Conservation (phyloP, 2,329 filamentous ascomycete species). For the Fusarium kyushuense region DNA sequence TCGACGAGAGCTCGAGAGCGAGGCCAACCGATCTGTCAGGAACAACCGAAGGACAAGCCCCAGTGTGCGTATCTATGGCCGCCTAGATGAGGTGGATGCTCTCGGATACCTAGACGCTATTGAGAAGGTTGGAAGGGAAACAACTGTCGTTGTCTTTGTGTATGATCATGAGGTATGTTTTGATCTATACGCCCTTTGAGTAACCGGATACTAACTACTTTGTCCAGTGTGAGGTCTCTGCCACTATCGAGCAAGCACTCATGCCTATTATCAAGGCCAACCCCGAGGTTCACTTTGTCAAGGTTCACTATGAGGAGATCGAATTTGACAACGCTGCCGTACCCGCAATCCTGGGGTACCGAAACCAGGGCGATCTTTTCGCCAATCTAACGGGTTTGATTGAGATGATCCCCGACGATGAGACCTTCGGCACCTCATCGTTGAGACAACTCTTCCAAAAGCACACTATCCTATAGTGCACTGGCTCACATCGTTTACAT, state of each 20-base stretch:
- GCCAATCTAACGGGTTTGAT: slow-evolving; percentile 89
- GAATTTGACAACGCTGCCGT: slow-evolving; percentile 92
- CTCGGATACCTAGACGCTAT: slow-evolving; percentile 95
- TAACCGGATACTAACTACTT: slow-evolving; percentile 33
- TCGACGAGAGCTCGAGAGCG: slow-evolving; percentile 78
- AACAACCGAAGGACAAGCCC: slow-evolving; percentile 80
- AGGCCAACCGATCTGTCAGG: slow-evolving; percentile 66
- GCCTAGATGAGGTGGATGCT: slow-evolving; percentile 86
- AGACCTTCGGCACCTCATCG: slow-evolving; percentile 66
- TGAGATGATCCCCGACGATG: slow-evolving; percentile 82
- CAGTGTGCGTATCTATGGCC: slow-evolving; percentile 81
- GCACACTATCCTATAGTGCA: slow-evolving; percentile 63
- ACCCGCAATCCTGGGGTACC: slow-evolving; percentile 90
- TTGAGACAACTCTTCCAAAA: slow-evolving; percentile 66
- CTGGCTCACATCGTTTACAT: slow-evolving; percentile 18
- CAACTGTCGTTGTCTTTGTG: slow-evolving; percentile 91
- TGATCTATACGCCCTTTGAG: background rate
- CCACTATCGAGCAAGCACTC: slow-evolving; percentile 82
- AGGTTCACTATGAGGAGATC: slow-evolving; percentile 90
- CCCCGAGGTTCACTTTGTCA: slow-evolving; percentile 84
- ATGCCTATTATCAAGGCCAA: slow-evolving; percentile 78
- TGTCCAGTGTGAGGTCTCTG: slow-evolving; percentile 79
- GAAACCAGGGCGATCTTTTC: slow-evolving; percentile 87
- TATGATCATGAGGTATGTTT: slow-evolving; percentile 83
- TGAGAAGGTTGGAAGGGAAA: slow-evolving; percentile 85